Percentiles rank a stretch among this genome's conserved stretches.
These are phyloP conservation scores for Mycosphaerella arachidis DNA, from an alignment of 2,329 filamentous ascomycete species.

Conservation along the genomic window DNA sequence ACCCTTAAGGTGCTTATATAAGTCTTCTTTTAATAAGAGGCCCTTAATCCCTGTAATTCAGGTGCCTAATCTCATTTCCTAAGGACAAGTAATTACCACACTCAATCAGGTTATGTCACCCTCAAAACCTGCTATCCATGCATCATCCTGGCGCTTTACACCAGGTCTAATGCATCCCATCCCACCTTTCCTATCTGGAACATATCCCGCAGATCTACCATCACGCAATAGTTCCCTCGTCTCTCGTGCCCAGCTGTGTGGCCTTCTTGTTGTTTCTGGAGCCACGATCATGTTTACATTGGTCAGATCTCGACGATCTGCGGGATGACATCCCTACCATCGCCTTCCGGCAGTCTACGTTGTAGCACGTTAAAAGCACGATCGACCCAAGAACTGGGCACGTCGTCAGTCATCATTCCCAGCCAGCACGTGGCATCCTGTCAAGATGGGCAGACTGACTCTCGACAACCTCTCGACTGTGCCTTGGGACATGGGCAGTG, in stretches of 20 bases:
- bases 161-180: background rate
- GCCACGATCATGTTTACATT: background rate
- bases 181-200: background rate
- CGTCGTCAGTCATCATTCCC: background rate
- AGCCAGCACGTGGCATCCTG: background rate
- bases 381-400: background rate
- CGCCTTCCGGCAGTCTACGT: background rate
- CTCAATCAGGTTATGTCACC: too few species aligned
- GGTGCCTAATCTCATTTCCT: too few species aligned
- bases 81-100: too few species aligned
- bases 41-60: too few species aligned
- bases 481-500: constrained; percentile 2
- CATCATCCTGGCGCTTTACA: too few species aligned
- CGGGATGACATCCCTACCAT: background rate
- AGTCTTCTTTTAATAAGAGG: too few species aligned
- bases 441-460: background rate
- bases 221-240: background rate
- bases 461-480: background rate
- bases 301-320: background rate
- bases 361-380: background rate
- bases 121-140: too few species aligned
- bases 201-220: background rate
- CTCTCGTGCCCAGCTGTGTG: background rate
- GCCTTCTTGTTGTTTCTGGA: background rate
- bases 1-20: too few species aligned